phyloP scores from a whole-genome alignment of 2,329 filamentous ascomycete species.

The Fusarium kyushuense region DNA sequence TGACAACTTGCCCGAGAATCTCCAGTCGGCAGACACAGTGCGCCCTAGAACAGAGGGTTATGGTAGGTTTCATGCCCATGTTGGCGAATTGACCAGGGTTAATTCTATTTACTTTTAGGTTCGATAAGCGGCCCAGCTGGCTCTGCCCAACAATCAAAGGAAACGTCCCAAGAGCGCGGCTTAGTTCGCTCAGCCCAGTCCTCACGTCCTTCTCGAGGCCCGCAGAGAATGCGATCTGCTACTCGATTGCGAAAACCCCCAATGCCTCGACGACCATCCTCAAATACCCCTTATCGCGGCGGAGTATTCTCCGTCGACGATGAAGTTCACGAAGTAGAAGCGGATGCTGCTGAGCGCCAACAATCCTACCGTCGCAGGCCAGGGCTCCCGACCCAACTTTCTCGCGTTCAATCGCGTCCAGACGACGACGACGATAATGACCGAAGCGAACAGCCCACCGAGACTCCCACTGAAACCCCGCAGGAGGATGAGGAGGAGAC shows the following conservation, averaged over 20 bases:
- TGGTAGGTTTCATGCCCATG: slow-evolving; percentile 57
- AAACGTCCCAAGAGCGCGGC: slow-evolving; percentile 56
- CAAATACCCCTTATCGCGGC: slow-evolving; percentile 82
- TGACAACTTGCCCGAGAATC: slow-evolving; percentile 64
- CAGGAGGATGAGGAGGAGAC: slow-evolving; percentile 55
- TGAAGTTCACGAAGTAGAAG: slow-evolving; percentile 82
- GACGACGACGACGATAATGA: slow-evolving; percentile 31
- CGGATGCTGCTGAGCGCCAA: slow-evolving; percentile 68
- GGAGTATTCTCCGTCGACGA: slow-evolving; percentile 94
- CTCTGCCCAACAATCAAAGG: slow-evolving; percentile 51
- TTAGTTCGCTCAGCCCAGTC: slow-evolving; percentile 50
- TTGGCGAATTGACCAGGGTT: slow-evolving; percentile 24
- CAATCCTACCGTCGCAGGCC: slow-evolving; percentile 54
- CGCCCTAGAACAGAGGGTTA: slow-evolving; percentile 69
- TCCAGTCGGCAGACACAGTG: slow-evolving; percentile 70
- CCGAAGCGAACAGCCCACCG: slow-evolving; percentile 38
- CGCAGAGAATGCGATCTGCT: slow-evolving; percentile 61
- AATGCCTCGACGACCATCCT: slow-evolving; percentile 75
- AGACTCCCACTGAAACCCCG: slow-evolving; percentile 47
- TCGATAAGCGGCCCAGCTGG: slow-evolving; percentile 46
- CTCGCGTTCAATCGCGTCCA: slow-evolving; percentile 58
- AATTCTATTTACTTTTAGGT: slow-evolving; percentile 40
- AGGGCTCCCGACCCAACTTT: slow-evolving; percentile 52
- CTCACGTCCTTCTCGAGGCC: slow-evolving; percentile 58
- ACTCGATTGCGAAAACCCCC: slow-evolving; percentile 76